Base-by-base conservation (phyloP, 192 early-diverging fungal genomes). In the Glomus cerebriforme region DNA sequence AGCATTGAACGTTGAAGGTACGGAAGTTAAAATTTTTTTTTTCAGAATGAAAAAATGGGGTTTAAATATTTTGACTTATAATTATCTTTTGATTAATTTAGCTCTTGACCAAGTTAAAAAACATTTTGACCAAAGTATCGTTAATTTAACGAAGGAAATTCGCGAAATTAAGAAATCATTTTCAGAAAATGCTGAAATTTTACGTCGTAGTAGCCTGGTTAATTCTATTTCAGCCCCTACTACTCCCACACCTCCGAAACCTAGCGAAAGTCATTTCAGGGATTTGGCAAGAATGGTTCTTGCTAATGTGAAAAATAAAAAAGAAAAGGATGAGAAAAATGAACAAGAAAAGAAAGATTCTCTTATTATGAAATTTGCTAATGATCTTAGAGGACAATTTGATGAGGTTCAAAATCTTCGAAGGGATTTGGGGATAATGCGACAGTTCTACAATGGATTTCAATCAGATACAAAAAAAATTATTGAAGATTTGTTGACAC, bases 1-100 rank as follows among this genome's bases (percentile, higher is more conserved):
- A 29, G 84, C 86, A 10, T 71, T 90, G 24, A 89, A 88, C 68
- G 78, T 87, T 34, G 82, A 87, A 79, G 86, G 89, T 90, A 86
- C 63, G 54, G 6, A n/a, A 26, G 15, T 75, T 39, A 37, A 43
- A 70, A 54, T 54, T 79, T 79, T 1, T 3, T 35, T 12, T 37
- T 68, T n/a, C 2, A n/a, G 6, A 35, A 22, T 12, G n/a, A n/a
- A n/a, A 68, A n/a, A 34, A 22, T 0, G 5, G 0, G 0, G 31
- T 32, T 32, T 35, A 6, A 10, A 17, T 15, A 17, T 66, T 13
- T 32, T 17, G 6, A 47, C 69, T 12, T 22, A 32, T 39, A 26
- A 2, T 17, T 29, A 3, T 73, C 34, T 34, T 27, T 37, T 75
- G 69, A 65, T 9, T 69, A n/a, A 73, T 81, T 2, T 82, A 86